Percentiles rank a stretch among this genome's conserved stretches.
Evolutionary conservation across 257 asterid species (phyloP).

Genomic region (Apocynum venetum): DNA sequence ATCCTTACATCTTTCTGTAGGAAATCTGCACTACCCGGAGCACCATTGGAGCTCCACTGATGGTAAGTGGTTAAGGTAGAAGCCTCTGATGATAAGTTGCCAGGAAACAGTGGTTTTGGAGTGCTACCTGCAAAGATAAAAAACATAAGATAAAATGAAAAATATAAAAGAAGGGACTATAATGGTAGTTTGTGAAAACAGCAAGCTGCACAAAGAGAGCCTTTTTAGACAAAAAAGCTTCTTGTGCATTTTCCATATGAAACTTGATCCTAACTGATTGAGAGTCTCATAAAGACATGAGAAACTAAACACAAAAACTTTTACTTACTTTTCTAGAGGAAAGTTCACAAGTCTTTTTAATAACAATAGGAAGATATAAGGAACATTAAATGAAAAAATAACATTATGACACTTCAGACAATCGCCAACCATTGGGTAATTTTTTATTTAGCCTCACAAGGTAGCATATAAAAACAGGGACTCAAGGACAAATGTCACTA

Average conservation of each 20-base stretch:
- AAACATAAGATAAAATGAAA: neutral
- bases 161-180: neutral
- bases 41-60: slow-evolving; percentile 39
- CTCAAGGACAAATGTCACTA: neutral
- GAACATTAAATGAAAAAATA: neutral
- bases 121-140: slow-evolving; percentile 29
- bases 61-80: slow-evolving; percentile 35
- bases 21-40: slow-evolving; percentile 33
- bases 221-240: neutral
- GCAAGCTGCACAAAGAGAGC: neutral
- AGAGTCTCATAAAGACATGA: neutral
- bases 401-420: neutral
- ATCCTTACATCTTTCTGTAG: slow-evolving; percentile 48
- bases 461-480: neutral
- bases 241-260: neutral
- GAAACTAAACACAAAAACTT: neutral
- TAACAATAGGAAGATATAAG: neutral
- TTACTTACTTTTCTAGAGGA: too few relatives aligned
- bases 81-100: slow-evolving; percentile 49
- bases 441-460: neutral
- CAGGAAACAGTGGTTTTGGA: slow-evolving; percentile 42
- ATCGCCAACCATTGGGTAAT: neutral
- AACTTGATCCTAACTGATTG: neutral
- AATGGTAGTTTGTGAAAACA: neutral
- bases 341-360: neutral